These are phyloP conservation scores for Didymella sp. DNA, from an alignment of 2,329 filamentous ascomycete species.

Conservation along the genomic window DNA sequence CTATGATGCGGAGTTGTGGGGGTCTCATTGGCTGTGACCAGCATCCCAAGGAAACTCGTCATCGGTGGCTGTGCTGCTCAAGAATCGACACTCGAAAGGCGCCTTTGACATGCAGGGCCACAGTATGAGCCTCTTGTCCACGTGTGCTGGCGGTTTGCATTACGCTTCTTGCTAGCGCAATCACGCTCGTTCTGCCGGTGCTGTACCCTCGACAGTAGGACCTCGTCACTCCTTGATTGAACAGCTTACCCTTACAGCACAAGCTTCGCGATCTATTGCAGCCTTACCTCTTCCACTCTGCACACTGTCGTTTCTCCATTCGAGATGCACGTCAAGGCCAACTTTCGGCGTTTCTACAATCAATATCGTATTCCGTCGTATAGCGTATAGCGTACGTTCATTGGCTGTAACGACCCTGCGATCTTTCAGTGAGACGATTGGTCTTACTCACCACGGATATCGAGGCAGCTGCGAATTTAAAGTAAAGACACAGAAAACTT, in stretches of 20 bases:
- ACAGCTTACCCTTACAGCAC: neutral
- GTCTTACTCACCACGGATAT: neutral
- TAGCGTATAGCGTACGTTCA: constrained; percentile 7
- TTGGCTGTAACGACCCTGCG: neutral
- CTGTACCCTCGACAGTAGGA: neutral
- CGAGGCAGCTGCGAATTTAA: neutral
- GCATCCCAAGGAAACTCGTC: constrained; percentile 9
- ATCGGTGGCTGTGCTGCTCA: constrained; percentile 16
- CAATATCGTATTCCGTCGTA: constrained; percentile 10
- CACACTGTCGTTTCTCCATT: neutral
- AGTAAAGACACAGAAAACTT: neutral
- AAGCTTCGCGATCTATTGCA: neutral
- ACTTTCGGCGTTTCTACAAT: neutral
- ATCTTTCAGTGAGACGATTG: neutral
- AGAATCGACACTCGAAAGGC: neutral
- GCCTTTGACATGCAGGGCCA: neutral
- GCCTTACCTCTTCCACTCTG: neutral
- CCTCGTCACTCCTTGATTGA: neutral
- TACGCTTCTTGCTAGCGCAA: neutral
- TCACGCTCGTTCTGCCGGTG: neutral
- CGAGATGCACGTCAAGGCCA: neutral
- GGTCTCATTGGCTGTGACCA: constrained; percentile 4
- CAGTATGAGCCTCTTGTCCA: neutral
- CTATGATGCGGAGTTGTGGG: constrained; percentile 17
- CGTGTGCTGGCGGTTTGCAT: neutral